Conservation (phyloP, 2,329 filamentous ascomycete species). For the Alternaria dauci region DNA sequence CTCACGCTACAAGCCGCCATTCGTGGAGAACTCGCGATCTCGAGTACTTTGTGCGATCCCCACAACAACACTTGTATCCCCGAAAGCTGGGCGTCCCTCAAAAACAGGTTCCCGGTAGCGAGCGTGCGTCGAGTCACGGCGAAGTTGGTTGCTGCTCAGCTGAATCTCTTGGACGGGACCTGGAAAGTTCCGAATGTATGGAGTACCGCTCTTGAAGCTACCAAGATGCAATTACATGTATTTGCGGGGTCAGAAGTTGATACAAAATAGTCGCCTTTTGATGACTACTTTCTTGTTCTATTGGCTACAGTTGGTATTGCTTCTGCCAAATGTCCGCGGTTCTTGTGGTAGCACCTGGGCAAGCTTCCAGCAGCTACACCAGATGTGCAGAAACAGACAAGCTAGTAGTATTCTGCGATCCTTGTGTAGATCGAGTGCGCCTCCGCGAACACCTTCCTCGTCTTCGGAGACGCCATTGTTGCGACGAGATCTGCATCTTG, state of each 20-base stretch:
- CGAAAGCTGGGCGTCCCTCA: not conserved
- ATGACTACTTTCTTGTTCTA: not conserved
- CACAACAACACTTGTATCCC: not conserved
- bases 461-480: slow-evolving; percentile 4
- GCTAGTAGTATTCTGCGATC: not conserved
- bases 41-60: slow-evolving; percentile 1
- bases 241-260: not conserved
- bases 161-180: not conserved
- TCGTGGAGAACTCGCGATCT: slow-evolving; percentile 10
- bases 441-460: not conserved
- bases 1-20: not conserved
- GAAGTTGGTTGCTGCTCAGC: not conserved
- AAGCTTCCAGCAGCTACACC: not conserved
- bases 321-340: not conserved
- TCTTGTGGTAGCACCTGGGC: not conserved
- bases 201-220: not conserved
- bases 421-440: slow-evolving; percentile 6
- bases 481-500: slow-evolving; percentile 7
- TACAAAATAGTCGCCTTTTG: not conserved
- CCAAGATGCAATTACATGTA: not conserved
- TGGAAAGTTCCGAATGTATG: not conserved
- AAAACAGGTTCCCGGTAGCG: slow-evolving; percentile 13
- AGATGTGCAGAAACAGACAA: not conserved
- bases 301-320: not conserved
- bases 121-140: slow-evolving; percentile 1